A percentile compares a stretch with the other conserved stretches of the same genome.
These are phyloP conservation scores for Pseudovirgaria hyperparasitica DNA, from an alignment of 2,329 filamentous ascomycete genomes.

Conservation along the genomic window DNA sequence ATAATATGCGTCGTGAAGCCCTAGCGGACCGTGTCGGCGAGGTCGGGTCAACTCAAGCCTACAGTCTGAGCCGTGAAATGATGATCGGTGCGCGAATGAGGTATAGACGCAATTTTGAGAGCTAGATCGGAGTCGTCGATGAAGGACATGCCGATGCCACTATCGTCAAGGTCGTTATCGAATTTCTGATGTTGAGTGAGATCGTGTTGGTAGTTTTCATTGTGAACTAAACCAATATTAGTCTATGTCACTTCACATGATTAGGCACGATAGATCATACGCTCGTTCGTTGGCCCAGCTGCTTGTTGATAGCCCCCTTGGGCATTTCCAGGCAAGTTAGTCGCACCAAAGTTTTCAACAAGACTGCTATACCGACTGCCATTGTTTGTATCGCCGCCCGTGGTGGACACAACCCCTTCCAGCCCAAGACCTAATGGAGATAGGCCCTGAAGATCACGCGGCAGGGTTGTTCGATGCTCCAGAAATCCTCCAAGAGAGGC, in stretches of 20 bases:
- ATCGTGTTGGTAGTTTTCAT: not conserved
- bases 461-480: slow-evolving; percentile 27
- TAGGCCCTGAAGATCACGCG: slow-evolving; percentile 16
- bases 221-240: not conserved
- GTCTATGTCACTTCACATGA: slow-evolving; percentile 2
- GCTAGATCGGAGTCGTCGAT: slow-evolving; percentile 3
- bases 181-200: not conserved
- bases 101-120: no score
- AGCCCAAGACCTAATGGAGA: slow-evolving; percentile 16
- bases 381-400: slow-evolving; percentile 23
- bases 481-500: slow-evolving; percentile 87
- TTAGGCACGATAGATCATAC: slow-evolving; percentile 2
- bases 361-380: slow-evolving; percentile 26
- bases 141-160: slow-evolving; percentile 8
- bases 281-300: not conserved
- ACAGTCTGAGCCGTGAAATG: no score
- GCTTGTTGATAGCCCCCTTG: not conserved
- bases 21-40: no score
- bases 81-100: no score
- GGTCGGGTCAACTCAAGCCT: no score
- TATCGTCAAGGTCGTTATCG: slow-evolving; percentile 6
- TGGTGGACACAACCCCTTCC: slow-evolving; percentile 16
- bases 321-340: slow-evolving; percentile 6
- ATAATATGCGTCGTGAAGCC: no score
- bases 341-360: slow-evolving; percentile 21